Evolutionary conservation across 2,329 filamentous ascomycete species (phyloP), one percentile per base, ranked within the genome.

Genomic region (Clarireedia paspali): DNA sequence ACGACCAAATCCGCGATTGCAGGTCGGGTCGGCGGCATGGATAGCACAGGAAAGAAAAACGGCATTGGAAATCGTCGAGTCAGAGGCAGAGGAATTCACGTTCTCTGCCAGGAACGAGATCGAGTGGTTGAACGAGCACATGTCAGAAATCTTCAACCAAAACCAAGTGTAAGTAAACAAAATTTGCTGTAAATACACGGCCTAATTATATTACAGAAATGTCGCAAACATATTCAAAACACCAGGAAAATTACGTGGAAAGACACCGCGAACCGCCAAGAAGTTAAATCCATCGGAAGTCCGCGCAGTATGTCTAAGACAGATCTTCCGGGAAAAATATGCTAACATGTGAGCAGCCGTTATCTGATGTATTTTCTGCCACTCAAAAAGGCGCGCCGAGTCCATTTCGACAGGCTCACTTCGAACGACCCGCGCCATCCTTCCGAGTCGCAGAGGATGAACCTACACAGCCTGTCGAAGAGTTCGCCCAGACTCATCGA

Each of bases 71-170:
- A 84, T 96, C 60, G 81, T 88, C 15, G 79, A 87, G 47, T 82
- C 90, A 55, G 94, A 97, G 71, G 81, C 89, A 54, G 92, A 97
- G 63, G 95, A 99, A 73, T 95, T 97, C 68, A 83, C 88, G 45
- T 97, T 89, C 73, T 90, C 91, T 30, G 91, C 89, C 60, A 84
- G 89, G 57, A 95, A 97, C 73, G 94, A 99, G 71, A 77, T 97
- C 67, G 91, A 97, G 70, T 99, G 94, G 94, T 77, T 99, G 65
- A 97, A 99, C 68, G 94, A 97, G 74, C 94, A 99, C 71, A 96
- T 99, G 92, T 83, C 84, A 50, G 90, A 95, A 61, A 89, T 99
- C 67, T 95, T 97, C 70, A 87, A 85, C 66, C 84, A 87, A 65
- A 88, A 91, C 68, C 84, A 91, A 73, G 82, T 91, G 94, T 96